These are phyloP conservation scores for Penicillium sp. DNA, from an alignment of 2,329 filamentous ascomycete genomes.

Conservation along the genomic window DNA sequence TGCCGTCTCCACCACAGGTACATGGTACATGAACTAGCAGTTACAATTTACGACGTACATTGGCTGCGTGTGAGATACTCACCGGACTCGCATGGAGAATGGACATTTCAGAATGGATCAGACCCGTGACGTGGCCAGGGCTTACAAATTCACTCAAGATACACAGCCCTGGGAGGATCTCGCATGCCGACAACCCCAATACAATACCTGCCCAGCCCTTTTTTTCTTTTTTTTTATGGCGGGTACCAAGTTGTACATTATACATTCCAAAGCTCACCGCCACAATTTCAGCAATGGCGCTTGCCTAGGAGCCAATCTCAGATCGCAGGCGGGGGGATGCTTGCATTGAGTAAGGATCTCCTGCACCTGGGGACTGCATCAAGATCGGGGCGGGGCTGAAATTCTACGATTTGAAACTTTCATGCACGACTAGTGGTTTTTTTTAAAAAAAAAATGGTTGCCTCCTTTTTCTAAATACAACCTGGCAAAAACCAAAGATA, in stretches of 20 bases:
- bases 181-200: background rate
- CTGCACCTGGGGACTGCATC: background rate
- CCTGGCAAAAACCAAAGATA: background rate
- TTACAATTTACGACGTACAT: background rate
- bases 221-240: background rate
- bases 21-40: background rate
- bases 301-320: slow-evolving; percentile 3
- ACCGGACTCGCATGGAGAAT: background rate
- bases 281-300: background rate
- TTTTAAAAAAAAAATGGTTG: background rate
- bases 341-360: slow-evolving; percentile 5
- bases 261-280: slow-evolving; percentile 5
- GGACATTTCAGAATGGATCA: background rate
- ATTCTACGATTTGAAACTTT: slow-evolving; percentile 4
- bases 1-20: background rate
- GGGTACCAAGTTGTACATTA: background rate
- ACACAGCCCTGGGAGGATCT: background rate
- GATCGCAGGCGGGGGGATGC: background rate
- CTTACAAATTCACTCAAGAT: background rate
- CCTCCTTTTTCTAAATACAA: background rate
- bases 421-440: slow-evolving; percentile 3
- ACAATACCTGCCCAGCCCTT: background rate
- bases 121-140: background rate
- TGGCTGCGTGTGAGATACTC: background rate
- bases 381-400: slow-evolving; percentile 2